Conservation (phyloP, 352 stramenopile species). For the Elongisporangium anandrum region DNA sequence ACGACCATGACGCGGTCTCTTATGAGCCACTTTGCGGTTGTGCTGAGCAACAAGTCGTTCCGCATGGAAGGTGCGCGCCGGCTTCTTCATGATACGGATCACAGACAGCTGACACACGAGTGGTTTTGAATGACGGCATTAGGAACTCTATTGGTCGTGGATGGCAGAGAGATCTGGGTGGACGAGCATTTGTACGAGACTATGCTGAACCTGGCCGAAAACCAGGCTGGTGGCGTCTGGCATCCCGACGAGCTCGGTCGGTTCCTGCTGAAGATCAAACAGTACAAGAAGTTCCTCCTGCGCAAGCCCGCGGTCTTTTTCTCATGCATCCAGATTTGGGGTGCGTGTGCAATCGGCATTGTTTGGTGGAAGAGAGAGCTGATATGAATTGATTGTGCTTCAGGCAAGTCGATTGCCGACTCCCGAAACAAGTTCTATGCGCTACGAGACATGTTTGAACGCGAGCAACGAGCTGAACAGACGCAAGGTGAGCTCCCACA, state of each 20-base stretch:
- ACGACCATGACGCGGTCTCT: conserved; percentile 37
- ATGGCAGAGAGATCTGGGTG: conserved; percentile 37
- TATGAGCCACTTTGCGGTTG: conserved; percentile 56
- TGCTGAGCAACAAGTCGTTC: conserved; percentile 66
- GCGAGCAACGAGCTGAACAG: conserved; percentile 18
- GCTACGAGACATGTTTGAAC: conserved; percentile 60
- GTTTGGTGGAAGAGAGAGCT: too few species aligned
- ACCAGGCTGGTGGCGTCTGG: conserved; percentile 52
- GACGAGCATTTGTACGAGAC: conserved; percentile 75
- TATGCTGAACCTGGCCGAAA: conserved; percentile 49
- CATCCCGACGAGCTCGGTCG: conserved; percentile 60
- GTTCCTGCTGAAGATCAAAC: conserved; percentile 54
- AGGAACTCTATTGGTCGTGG: conserved; percentile 19
- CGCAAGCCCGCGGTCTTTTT: conserved; percentile 53
- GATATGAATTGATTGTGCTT: background rate
- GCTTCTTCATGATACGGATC: background rate
- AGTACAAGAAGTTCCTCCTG: conserved; percentile 40
- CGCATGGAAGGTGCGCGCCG: conserved; percentile 41
- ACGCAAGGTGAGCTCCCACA: background rate
- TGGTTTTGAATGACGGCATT: background rate
- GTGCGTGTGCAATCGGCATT: conserved; percentile 12
- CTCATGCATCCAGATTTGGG: conserved; percentile 58
- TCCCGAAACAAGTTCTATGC: conserved; percentile 71
- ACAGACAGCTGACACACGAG: too few species aligned
- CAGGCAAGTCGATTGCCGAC: conserved; percentile 58